A percentile compares a stretch with the other conserved stretches of the same genome.
phyloP scores from a whole-genome alignment of 805 yeast species.

The Yarrowia alimentaria region DNA sequence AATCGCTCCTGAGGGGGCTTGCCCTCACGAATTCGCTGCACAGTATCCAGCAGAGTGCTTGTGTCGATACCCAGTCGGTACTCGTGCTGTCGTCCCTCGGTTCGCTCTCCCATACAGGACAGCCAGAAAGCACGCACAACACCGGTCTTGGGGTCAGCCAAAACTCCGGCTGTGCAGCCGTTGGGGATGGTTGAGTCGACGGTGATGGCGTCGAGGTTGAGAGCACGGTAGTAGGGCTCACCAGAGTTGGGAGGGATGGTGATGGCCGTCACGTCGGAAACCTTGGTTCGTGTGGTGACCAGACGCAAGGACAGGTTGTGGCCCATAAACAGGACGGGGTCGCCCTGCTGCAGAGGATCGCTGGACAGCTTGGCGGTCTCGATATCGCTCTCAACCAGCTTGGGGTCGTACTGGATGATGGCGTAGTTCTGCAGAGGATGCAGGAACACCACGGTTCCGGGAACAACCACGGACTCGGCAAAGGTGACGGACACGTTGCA shows the following conservation, averaged over 20 bases:
- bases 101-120: constrained; percentile 74
- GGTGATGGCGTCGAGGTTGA: constrained; percentile 73
- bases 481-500: constrained; percentile 73
- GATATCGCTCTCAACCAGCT: constrained; percentile 66
- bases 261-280: constrained; percentile 72
- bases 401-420: constrained; percentile 76
- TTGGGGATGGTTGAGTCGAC: constrained; percentile 70
- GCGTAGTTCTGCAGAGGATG: constrained; percentile 90
- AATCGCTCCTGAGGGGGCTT: constrained; percentile 56
- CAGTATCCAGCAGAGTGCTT: constrained; percentile 57
- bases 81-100: constrained; percentile 57
- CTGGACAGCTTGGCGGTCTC: constrained; percentile 61
- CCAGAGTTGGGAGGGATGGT: constrained; percentile 66
- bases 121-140: constrained; percentile 82
- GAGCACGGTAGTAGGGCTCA: constrained; percentile 80
- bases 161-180: constrained; percentile 75
- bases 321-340: constrained; percentile 74
- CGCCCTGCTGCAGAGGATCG: constrained; percentile 67
- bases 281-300: constrained; percentile 69
- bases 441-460: constrained; percentile 75
- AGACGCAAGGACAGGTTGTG: constrained; percentile 67
- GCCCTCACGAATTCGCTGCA: constrained; percentile 52
- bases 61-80: constrained; percentile 77
- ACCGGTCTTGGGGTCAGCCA: constrained; percentile 69
- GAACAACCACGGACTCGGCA: constrained; percentile 80